phyloP scores from a whole-genome alignment of 257 asterid species.

The Vinca minor region DNA sequence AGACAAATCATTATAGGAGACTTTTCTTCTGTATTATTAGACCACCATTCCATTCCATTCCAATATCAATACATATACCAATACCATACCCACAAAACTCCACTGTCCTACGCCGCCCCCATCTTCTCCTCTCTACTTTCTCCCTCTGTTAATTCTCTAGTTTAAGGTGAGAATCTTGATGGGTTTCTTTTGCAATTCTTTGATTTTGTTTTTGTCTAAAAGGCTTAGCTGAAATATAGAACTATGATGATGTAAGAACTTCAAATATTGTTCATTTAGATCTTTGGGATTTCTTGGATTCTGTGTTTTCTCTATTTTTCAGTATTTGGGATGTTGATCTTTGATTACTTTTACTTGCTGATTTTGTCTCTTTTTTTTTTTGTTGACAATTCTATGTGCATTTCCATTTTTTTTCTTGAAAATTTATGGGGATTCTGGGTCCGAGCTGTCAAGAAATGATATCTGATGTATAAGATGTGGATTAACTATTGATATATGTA shows the following conservation, averaged over 20 bases:
- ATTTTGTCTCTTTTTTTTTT: not conserved
- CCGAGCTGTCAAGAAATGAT: too few species aligned
- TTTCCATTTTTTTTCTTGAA: too few species aligned
- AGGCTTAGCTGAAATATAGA: slow-evolving; percentile 7
- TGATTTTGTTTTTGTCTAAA: slow-evolving; percentile 12
- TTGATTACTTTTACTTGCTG: not conserved
- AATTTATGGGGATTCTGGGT: too few species aligned
- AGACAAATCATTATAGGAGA: slow-evolving; percentile 43
- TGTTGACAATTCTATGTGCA: not conserved
- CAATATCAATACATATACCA: too few species aligned
- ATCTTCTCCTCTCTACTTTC: not conserved
- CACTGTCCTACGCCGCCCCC: slow-evolving; percentile 12
- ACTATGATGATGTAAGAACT: not conserved
- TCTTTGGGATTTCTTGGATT: too few species aligned
- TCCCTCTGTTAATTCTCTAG: slow-evolving; percentile 3
- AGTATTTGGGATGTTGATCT: slow-evolving; percentile 4
- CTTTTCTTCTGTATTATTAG: slow-evolving; percentile 47
- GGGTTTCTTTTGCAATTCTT: slow-evolving; percentile 19
- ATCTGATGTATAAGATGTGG: too few species aligned
- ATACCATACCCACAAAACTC: too few species aligned
- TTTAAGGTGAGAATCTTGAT: slow-evolving; percentile 9
- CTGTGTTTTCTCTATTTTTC: not conserved
- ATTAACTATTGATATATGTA: too few species aligned
- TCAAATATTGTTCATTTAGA: not conserved
- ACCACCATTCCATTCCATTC: too few species aligned